Percentiles rank a stretch among this genome's conserved stretches.
Conservation (phyloP, 768 basidiomycete species). For the Rhodosporidiobolus sp. region DNA sequence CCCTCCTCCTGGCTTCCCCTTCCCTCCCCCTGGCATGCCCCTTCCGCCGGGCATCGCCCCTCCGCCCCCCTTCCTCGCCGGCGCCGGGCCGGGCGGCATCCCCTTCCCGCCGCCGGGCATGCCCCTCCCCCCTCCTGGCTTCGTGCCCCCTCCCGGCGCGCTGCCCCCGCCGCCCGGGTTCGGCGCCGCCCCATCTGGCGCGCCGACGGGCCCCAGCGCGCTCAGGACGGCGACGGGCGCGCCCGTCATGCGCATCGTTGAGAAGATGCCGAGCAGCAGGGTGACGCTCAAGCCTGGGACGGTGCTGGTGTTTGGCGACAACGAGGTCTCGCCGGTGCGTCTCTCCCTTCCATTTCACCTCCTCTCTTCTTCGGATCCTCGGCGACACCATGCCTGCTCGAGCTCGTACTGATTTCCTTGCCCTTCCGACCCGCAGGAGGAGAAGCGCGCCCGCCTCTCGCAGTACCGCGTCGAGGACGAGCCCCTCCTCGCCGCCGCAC, state of each 20-base stretch:
- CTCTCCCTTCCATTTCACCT: not conserved
- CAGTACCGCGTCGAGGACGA: constrained; percentile 48
- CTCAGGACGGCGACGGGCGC: constrained; percentile 17
- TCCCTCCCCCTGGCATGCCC: constrained; percentile 34
- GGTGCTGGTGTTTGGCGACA: constrained; percentile 41
- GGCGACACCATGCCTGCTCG: no score
- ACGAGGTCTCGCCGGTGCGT: constrained; percentile 41
- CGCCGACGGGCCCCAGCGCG: constrained; percentile 51
- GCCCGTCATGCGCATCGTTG: not conserved
- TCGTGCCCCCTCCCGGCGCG: constrained; percentile 51
- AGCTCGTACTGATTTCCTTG: not conserved
- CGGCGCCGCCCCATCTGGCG: no score
- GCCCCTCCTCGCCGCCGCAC: constrained; percentile 59
- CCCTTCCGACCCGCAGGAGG: constrained; percentile 58
- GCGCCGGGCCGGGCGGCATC: constrained; percentile 11
- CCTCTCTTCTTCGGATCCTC: not conserved
- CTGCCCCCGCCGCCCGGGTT: constrained; percentile 9
- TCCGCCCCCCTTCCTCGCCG: no score
- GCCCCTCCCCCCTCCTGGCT: constrained; percentile 49
- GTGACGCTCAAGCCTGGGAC: constrained; percentile 42
- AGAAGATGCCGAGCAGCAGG: constrained; percentile 31
- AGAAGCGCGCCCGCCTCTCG: constrained; percentile 64
- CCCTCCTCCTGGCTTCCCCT: constrained; percentile 44
- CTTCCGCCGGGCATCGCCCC: constrained; percentile 20
- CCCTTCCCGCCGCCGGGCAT: constrained; percentile 39